Percentiles rank a stretch among this genome's conserved stretches.
Conservation (phyloP, 176 grass and related monocot genomes). For the Guadua angustifolia region DNA sequence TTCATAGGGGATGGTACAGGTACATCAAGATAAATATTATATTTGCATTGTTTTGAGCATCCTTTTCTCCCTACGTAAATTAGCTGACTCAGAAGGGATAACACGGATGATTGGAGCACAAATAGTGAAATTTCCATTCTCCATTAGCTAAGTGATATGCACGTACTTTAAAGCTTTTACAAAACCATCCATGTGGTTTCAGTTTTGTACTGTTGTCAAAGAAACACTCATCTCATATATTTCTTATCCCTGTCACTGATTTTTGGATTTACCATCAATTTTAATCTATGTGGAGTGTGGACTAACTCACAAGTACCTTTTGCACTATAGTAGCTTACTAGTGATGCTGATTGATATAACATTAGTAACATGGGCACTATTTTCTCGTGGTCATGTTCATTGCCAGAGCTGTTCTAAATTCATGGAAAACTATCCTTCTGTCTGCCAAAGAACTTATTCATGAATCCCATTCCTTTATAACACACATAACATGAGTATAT, state of each 20-base stretch:
- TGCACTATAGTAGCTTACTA: not conserved
- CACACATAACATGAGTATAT: not conserved
- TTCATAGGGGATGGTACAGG: not conserved
- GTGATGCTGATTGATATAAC: not conserved
- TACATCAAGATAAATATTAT: no score
- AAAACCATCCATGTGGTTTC: not conserved
- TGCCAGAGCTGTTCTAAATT: not conserved
- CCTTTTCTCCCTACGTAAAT: not conserved
- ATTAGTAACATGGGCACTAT: not conserved
- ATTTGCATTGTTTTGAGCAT: not conserved
- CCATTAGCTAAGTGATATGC: not conserved
- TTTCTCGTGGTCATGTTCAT: slow-evolving; percentile 14
- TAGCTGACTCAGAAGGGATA: slow-evolving; percentile 12
- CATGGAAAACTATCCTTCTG: not conserved
- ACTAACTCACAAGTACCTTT: not conserved
- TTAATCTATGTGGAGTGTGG: not conserved
- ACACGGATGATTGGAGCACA: not conserved
- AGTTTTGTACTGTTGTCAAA: slow-evolving; percentile 17
- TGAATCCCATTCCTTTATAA: not conserved
- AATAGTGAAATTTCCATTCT: slow-evolving; percentile 10
- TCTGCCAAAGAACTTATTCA: not conserved
- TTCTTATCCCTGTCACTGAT: not conserved
- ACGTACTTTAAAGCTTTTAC: not conserved
- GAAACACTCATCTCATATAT: not conserved
- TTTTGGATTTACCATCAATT: not conserved